Base-by-base conservation (phyloP, 805 yeast species). In the Zygosaccharomyces kombuchaensis region DNA sequence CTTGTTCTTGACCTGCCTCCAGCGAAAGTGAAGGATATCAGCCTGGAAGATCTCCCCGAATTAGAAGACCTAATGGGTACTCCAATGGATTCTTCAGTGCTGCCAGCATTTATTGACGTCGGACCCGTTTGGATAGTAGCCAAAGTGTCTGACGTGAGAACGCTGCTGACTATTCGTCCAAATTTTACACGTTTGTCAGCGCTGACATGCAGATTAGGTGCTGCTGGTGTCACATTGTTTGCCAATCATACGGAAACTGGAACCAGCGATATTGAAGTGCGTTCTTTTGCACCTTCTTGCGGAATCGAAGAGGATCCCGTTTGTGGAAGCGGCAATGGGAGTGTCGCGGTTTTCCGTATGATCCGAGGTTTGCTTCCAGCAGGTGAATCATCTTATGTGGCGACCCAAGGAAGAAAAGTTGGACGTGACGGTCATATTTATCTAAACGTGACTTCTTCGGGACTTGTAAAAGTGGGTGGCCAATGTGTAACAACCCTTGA, bases 271-370 rank as follows among this genome's bases (percentile, higher is more conserved):
- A 59, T 55, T 38, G 70, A 66, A 48, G 62, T 69, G 22, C 59
- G 78, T 47, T 68, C 71, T 14, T 70, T 73, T 54, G 67, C 69
- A 2, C 67, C 71, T 0, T 34, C 32, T 4, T 50, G 43, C 2
- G 69, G 67, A 4, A 54, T 64, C 1, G 44, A 47, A 14, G 78
- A 74, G 45, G 78, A 74, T 55, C 77, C 77, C 2, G 78, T 70
- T n/a, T 74, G 78, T 55, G 78, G 78, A 1, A 65, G 72, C 42
- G 77, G 77, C 12, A 38, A 38, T 16, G 41, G 41, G 17, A 25
- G 26, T 22, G 19, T 38, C 7, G 41, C 32, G 5, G 41, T 25
- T 8, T 38, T 16, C 9, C 34, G 41, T 9, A 22, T n/a, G 27
- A 8, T 14, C 25, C 17, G 41, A 16, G 23, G n/a, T 5, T 13